Evolutionary conservation across 106 monocot genomes (phyloP).

Genomic region (Cymbidium sinense): DNA sequence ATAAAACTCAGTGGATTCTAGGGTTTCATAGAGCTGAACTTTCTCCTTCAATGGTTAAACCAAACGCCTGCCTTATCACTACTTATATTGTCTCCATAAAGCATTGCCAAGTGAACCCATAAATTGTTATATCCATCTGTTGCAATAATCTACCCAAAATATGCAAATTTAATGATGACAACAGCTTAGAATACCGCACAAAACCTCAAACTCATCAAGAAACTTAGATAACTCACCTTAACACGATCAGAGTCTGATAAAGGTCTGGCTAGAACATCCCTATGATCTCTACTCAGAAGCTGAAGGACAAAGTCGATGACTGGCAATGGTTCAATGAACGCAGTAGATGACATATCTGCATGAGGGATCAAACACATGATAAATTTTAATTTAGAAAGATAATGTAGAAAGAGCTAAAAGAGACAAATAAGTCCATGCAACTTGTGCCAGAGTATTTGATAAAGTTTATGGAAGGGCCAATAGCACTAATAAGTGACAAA

Average conservation of each 20-base stretch:
- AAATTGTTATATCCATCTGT: not conserved
- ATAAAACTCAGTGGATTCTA: too few species aligned
- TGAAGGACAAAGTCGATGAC: slow-evolving; percentile 83
- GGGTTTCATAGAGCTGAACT: too few species aligned
- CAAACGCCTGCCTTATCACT: too few species aligned
- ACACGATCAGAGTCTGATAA: slow-evolving; percentile 82
- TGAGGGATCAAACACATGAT: not conserved
- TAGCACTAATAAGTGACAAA: not conserved
- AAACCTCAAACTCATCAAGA: not conserved
- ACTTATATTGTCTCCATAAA: too few species aligned
- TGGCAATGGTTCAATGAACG: slow-evolving; percentile 80
- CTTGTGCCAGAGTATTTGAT: not conserved
- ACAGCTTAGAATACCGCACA: not conserved
- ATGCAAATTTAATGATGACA: not conserved
- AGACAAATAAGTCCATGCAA: not conserved
- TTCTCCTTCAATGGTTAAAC: too few species aligned
- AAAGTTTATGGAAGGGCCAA: not conserved
- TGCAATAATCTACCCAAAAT: not conserved
- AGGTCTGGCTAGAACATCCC: slow-evolving; percentile 29
- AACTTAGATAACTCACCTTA: slow-evolving; percentile 42
- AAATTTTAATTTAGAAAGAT: not conserved
- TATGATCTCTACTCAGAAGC: slow-evolving; percentile 47
- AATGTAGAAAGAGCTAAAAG: not conserved
- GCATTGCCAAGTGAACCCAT: too few species aligned
- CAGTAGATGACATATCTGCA: slow-evolving; percentile 95